Percentiles rank a stretch among this genome's conserved stretches.
These are phyloP conservation scores for Homolaphlyctis polyrhiza DNA, from an alignment of 371 early-diverging fungal species.

Conservation along the genomic window DNA sequence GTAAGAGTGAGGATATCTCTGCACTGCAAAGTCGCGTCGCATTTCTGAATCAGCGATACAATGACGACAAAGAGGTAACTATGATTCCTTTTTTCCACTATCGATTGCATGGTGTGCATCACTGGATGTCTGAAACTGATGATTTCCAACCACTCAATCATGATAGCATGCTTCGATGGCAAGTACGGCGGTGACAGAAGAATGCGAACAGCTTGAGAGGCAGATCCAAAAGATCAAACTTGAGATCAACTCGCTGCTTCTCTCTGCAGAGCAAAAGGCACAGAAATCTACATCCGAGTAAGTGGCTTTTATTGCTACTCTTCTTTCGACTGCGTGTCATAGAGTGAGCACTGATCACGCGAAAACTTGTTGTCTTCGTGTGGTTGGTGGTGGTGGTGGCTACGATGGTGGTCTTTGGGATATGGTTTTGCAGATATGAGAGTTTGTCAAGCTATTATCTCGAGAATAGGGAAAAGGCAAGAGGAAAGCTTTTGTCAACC, in stretches of 20 bases:
- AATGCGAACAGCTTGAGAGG: conserved; percentile 35
- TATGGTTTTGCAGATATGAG: conserved; percentile 25
- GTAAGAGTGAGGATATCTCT: conserved; percentile 31
- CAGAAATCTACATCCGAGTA: conserved; percentile 33
- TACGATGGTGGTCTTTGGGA: not conserved
- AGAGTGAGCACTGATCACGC: not conserved
- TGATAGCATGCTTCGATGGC: not conserved
- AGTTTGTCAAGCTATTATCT: conserved; percentile 18
- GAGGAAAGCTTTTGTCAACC: conserved; percentile 22
- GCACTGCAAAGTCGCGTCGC: conserved; percentile 24
- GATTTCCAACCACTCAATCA: not conserved
- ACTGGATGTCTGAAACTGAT: not conserved
- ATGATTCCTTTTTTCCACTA: not conserved
- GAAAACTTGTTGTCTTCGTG: too few relatives aligned
- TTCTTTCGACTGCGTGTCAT: not conserved
- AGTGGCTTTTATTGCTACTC: not conserved
- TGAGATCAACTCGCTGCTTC: conserved; percentile 20
- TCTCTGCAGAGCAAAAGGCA: conserved; percentile 27
- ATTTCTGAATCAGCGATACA: conserved; percentile 28
- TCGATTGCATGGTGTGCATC: not conserved
- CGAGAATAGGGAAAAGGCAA: conserved; percentile 20
- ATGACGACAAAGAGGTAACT: conserved; percentile 41
- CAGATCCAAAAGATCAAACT: conserved; percentile 32
- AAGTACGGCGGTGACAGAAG: conserved; percentile 13
- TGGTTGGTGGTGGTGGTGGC: too few relatives aligned